phyloP scores from a whole-genome alignment of 129 eudicot genomes.

The Arctium minus region DNA sequence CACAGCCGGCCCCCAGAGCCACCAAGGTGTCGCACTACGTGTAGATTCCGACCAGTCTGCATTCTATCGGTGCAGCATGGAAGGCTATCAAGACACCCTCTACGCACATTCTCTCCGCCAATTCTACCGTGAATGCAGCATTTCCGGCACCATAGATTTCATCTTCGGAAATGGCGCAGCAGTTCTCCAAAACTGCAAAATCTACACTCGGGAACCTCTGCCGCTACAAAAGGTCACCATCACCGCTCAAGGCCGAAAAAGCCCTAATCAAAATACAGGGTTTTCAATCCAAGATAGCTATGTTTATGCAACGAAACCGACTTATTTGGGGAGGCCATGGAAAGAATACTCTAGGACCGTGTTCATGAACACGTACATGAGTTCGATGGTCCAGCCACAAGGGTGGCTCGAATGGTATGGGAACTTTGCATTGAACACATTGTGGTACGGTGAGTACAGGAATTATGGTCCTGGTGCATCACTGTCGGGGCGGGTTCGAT shows the following conservation, averaged over 20 bases:
- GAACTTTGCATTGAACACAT: constrained; percentile 59
- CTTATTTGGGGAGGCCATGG: constrained; percentile 96
- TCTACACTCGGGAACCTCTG: constrained; percentile 65
- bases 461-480: constrained; percentile 81
- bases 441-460: constrained; percentile 88
- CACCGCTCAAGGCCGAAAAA: constrained; percentile 83
- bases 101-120: constrained; percentile 93
- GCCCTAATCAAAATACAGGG: constrained; percentile 80
- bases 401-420: constrained; percentile 98
- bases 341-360: constrained; percentile 75
- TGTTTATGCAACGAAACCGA: constrained; percentile 64
- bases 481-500: constrained; percentile 54
- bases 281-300: constrained; percentile 78
- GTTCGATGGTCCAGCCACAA: constrained; percentile 63
- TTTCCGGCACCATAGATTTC: constrained; percentile 89
- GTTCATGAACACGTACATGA: constrained; percentile 76
- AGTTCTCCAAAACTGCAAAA: constrained; percentile 75
- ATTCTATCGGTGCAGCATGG: constrained; percentile 90
- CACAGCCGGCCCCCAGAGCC: constrained; percentile 82
- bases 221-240: constrained; percentile 81
- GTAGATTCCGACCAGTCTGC: constrained; percentile 90
- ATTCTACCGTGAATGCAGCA: constrained; percentile 83
- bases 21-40: constrained; percentile 87
- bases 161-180: constrained; percentile 94
- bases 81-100: constrained; percentile 93